Base-by-base conservation (phyloP, 225 moss, liverwort and hornwort genomes). In the Marchantia polymorpha region DNA sequence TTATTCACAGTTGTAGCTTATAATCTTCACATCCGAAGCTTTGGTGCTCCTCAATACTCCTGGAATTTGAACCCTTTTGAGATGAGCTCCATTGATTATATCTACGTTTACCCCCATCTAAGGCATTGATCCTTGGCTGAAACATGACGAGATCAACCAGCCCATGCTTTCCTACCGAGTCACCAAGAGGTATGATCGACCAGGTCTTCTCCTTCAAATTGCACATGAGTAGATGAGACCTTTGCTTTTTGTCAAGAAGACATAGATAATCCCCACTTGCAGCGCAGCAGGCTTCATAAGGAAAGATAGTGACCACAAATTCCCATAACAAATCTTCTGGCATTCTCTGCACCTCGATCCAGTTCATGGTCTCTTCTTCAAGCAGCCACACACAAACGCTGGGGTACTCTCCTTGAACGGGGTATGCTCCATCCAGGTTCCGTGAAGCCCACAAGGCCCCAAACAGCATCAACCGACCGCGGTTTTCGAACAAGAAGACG, bases 101-200 rank as follows among this genome's bases (percentile, higher is more conserved):
- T n/a, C 11, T 22, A n/a, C 63, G 23, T 63, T 63, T 63, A 19
- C n/a, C 63, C 11, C 63, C 63, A 63, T 63, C 63, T 63, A 63
- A 63, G 25, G 63, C 63, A 63, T 63, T 63, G 63, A 63, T 63
- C 63, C 63, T 63, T 25, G 63, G 63, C 63, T 63, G 63, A 25
- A 63, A 63, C 63, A 63, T 63, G 23, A 63, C 25, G n/a, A 63
- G 25, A 63, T 63, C 63, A n/a, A 63, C 63, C 63, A 23, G 17
- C 63, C 63, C 63, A 63, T 63, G 63, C 63, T 63, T 63, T 23
- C 63, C 63, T 16, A 63, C 63, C 25, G 63, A 63, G 25, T 63
- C 63, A 23, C 63, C 63, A 16, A 63, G 63, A 63, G 63, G 63
- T 9, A 63, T 25, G 63, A 63, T 25, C 63, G 63, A 63, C 63